Base-by-base conservation (phyloP, 1,284 basidiomycete genomes). In the Ustilago xerochloae region DNA sequence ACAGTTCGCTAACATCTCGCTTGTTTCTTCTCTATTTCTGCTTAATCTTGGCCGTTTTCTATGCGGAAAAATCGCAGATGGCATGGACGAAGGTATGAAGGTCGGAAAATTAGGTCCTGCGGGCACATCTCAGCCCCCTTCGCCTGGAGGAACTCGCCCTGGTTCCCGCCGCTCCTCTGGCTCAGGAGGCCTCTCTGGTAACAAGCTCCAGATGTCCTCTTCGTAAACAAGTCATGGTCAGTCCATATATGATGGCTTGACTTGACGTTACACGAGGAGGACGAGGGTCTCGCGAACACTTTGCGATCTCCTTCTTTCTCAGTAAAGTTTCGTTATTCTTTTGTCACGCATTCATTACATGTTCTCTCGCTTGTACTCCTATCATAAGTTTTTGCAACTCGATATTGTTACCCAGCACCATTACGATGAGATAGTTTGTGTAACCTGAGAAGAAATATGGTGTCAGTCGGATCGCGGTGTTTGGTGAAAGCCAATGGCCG, bases 81-180 rank as follows among this genome's bases (percentile, higher is more conserved):
- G 39, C 39, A 26, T 65, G 54, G 64, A 68, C 18, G 50, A 58
- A 47, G 65, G 65, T 26, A 41, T 81, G 53, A 83, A 83, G 75
- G 77, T 81, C 24, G 81, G 81, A 39, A 83, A 83, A 62, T 62
- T 83, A 22, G 81, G 81, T 24, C 81, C 81, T 12, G 57, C 75
- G 0, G 81, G 81, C 35, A 83, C 81, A 38, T 82, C 80, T 38
- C 77, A 79, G 33, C 81, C 81, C 16, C 62, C 75, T 2, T 81
- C 80, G 32, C 78, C 77, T 28, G 75, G 78, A 18, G 72, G 56
- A 4, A 79, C 78, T 7, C 63, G 74, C 13, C 73, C 79, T 18
- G 78, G 78, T 43, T 82, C 81, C 8, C 80, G 81, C 43, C 66
- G 80, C 39, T 74, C 74, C 20, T 82, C 80, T 6, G 72, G 76